Evolutionary conservation across 352 stramenopile genomes (phyloP).

Genomic region (Phytophthora kernoviae): DNA sequence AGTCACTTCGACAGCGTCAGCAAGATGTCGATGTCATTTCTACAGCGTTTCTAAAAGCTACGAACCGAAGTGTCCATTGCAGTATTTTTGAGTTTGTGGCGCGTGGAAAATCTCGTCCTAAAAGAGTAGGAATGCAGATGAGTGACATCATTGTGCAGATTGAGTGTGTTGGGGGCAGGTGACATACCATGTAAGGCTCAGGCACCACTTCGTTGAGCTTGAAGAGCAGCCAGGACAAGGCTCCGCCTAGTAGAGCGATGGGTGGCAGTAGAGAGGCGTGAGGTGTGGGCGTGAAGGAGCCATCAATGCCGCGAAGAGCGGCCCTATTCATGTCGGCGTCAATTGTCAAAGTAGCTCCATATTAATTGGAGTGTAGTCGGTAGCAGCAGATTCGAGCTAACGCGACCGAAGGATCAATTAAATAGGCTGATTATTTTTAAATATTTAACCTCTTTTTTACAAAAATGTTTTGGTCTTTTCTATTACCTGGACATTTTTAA

Average conservation of each 20-base stretch:
- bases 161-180: not conserved
- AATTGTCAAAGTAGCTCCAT: too few species aligned
- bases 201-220: slow-evolving; percentile 45
- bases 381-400: too few species aligned
- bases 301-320: not conserved
- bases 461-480: too few species aligned
- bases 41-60: not conserved
- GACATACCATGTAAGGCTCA: slow-evolving; percentile 72
- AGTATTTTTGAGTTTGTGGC: slow-evolving; percentile 85
- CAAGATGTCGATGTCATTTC: not conserved
- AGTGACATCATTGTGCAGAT: not conserved
- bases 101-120: slow-evolving; percentile 90
- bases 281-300: not conserved
- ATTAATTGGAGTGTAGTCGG: too few species aligned
- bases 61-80: slow-evolving; percentile 65
- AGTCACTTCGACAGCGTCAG: slow-evolving; percentile 5
- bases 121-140: not conserved
- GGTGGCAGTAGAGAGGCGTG: slow-evolving; percentile 9
- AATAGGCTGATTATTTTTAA: too few species aligned
- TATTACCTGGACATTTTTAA: too few species aligned
- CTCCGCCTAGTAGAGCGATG: slow-evolving; percentile 16
- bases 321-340: not conserved
- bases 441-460: too few species aligned
- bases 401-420: too few species aligned
- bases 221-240: slow-evolving; percentile 34